Evolutionary conservation across 129 eudicot species (phyloP), one percentile per base, ranked within the genome.

Genomic region (Flaveria robusta): DNA sequence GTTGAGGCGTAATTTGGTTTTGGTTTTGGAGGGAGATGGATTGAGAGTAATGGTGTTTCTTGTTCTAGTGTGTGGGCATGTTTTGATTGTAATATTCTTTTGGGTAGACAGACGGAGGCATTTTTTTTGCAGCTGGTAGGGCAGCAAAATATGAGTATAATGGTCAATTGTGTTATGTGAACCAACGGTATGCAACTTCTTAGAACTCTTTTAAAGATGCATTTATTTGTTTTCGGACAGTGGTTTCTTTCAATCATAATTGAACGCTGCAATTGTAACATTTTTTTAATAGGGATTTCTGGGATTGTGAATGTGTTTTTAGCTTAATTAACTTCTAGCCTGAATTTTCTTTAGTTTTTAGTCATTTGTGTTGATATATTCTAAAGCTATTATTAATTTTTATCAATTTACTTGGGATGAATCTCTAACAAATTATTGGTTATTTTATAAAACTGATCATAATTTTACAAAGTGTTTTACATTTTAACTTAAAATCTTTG

Each of bases 81-180:
- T 81, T 83, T 76, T 83, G 37, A 64, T 86, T 84, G 94, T 84
- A 86, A 81, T 84, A 84, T 86, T 89, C 89, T 86, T 88, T 86
- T 80, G 83, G 83, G 75, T 55, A 73, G 79, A 79, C 31, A 68
- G 86, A 85, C 39, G 14, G 86, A 84, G 88, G 84, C 86, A 81
- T 78, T 43, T 67, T 82, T 85, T 86, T 82, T 81, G 86, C 85
- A 78, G 86, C 83, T 75, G 70, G 68, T 79, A 76, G 82, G 82
- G 92, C 90, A 79, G 85, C 90, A 82, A 81, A 81, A 43, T 65
- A 85, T 74, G 86, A 81, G 68, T 71, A 85, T 79, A 66, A 82
- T 64, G 72, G 41, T 77, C 77, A 83, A 72, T 77, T 83, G 82
- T 85, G 83, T 70, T 73, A 83, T 72, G 66, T 79, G 83, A 71